Conservation (phyloP, 2,329 filamentous ascomycete species). For the Aspergillus sp. region DNA sequence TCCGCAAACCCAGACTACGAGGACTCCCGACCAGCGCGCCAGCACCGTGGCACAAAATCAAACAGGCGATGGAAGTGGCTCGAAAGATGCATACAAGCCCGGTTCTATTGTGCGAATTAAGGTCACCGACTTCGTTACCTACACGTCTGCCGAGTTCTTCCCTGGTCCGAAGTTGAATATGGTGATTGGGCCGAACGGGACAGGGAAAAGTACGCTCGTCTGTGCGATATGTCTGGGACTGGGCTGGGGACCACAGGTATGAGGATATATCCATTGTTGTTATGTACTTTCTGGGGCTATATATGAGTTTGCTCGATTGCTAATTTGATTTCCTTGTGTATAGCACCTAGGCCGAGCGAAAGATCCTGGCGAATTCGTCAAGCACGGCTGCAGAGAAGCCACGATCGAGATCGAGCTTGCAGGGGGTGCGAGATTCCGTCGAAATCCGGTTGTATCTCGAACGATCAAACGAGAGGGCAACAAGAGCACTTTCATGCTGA, state of each 20-base stretch:
- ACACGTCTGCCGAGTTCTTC: constrained; percentile 85
- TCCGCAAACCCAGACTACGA: background rate
- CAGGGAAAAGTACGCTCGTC: constrained; percentile 94
- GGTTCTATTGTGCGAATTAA: constrained; percentile 88
- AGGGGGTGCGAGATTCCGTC: constrained; percentile 51
- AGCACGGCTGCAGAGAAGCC: constrained; percentile 76
- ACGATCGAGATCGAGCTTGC: constrained; percentile 89
- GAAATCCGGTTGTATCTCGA: constrained; percentile 73
- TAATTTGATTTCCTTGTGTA: background rate
- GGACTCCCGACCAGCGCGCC: background rate
- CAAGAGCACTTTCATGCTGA: constrained; percentile 73
- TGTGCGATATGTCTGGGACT: constrained; percentile 94
- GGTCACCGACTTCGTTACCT: constrained; percentile 89
- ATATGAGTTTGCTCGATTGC: background rate
- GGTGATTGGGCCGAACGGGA: constrained; percentile 98
- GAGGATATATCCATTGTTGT: background rate
- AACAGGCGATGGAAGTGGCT: constrained; percentile 9
- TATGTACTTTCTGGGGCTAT: background rate
- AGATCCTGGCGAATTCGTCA: constrained; percentile 85
- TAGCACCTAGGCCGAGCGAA: constrained; percentile 81
- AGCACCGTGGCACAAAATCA: background rate
- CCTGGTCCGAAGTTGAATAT: constrained; percentile 94
- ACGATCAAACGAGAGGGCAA: constrained; percentile 81
- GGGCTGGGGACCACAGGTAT: constrained; percentile 70
- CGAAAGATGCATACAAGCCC: constrained; percentile 45